Base-by-base conservation (phyloP, 2,329 filamentous ascomycete genomes). In the Talaromyces amestolkiae region DNA sequence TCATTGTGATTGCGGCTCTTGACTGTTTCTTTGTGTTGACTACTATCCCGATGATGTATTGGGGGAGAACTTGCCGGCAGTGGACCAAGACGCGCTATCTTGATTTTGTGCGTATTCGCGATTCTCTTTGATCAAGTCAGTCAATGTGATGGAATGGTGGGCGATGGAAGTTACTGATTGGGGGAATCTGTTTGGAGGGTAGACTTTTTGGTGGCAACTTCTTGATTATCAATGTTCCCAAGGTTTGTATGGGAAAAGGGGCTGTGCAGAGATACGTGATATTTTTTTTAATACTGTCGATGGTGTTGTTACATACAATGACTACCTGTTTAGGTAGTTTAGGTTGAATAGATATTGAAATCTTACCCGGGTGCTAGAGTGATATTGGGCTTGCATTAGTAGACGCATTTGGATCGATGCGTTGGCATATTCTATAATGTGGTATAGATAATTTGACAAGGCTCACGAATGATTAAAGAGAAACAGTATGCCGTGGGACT, bases 41-140 rank as follows among this genome's bases (percentile, higher is more conserved):
- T 6, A 85, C 83, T 1, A 69, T 83, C 43, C 83, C 84, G 1
- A 86, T 86, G 84, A 83, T 84, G 56, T 72, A 81, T 15, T 86
- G 78, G 75, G 84, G 84, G 1, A 86, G 86, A 74, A 71, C 70
- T 2, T 80, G 77, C 58, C 76, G 84, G 15, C 75, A 79, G 22
- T 81, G 80, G 81, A 86, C 84, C 3, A 74, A 79, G 59, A 71
- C 71, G 22, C 74, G 80, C 63, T 85, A 85, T 66, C 69, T 77
- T 58, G 76, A 77, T 31, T 85, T 84, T 68, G 70, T 85, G 35
- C 77, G 78, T 64, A 81, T 83, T 68, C 78, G 83, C 35, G 83
- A 84, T 68, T 78, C 66, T 24, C 58, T 67, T 15, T 67, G 33
- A 56, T 27, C 6, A 11, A 9, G 13, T 17, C 24, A 15, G 17